These are phyloP conservation scores for Emergomyces pasteurianus DNA, from an alignment of 2,329 filamentous ascomycete species.

Conservation along the genomic window DNA sequence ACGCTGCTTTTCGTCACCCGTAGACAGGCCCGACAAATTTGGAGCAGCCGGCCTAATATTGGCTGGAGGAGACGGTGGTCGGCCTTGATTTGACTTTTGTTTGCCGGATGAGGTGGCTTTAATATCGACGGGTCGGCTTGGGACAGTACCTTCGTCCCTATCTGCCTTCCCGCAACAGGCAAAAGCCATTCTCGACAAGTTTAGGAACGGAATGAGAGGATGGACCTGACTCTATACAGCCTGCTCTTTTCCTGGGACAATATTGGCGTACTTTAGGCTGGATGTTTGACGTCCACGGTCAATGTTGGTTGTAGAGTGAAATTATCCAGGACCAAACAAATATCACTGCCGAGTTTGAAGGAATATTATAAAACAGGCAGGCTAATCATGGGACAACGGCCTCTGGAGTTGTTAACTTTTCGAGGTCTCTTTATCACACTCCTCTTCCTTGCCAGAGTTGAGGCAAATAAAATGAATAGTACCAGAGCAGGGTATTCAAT, in stretches of 20 bases:
- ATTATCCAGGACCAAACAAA: background rate
- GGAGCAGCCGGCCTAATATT: background rate
- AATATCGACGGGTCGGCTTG: slow-evolving; percentile 5
- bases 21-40: slow-evolving; percentile 3
- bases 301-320: background rate
- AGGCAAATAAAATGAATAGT: too few species aligned
- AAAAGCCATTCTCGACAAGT: background rate
- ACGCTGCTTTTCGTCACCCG: slow-evolving; percentile 7
- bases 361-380: background rate
- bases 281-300: background rate
- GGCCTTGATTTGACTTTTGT: background rate
- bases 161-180: background rate
- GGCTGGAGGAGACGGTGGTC: background rate
- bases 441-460: background rate
- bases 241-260: background rate
- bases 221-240: too few species aligned
- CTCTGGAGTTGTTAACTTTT: background rate
- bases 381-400: background rate
- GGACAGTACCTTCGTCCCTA: background rate
- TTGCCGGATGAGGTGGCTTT: background rate
- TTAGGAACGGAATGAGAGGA: background rate
- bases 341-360: background rate
- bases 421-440: background rate
- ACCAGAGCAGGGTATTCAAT: too few species aligned
- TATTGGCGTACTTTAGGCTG: background rate